phyloP scores from a whole-genome alignment of 2,329 filamentous ascomycete species.

The Bipolaris sorokiniana region DNA sequence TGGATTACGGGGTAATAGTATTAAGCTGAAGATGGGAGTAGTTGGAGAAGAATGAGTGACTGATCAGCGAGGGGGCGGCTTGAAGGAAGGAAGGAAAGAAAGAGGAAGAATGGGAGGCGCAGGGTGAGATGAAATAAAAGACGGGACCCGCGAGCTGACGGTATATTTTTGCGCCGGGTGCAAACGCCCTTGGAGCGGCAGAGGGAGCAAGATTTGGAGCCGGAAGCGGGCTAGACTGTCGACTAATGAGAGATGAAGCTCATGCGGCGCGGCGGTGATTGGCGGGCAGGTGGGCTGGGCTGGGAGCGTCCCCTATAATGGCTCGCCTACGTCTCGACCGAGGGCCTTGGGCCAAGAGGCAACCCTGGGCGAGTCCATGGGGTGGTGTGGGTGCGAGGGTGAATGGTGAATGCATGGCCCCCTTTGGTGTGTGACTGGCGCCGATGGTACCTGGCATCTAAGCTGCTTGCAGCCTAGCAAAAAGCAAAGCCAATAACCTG shows the following conservation, averaged over 20 bases:
- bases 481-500: slow-evolving; percentile 42
- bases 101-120: slow-evolving; percentile 14
- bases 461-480: slow-evolving; percentile 25
- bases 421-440: slow-evolving; percentile 28
- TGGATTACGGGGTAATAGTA: slow-evolving; percentile 18
- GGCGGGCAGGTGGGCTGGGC: slow-evolving; percentile 18
- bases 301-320: slow-evolving; percentile 30
- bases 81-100: slow-evolving; percentile 27
- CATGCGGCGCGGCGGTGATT: slow-evolving; percentile 32
- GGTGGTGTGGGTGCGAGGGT: not conserved
- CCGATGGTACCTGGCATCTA: slow-evolving; percentile 22
- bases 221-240: slow-evolving; percentile 27
- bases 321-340: slow-evolving; percentile 12
- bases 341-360: slow-evolving; percentile 17
- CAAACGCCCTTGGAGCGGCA: slow-evolving; percentile 39
- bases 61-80: slow-evolving; percentile 28
- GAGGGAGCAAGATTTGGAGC: slow-evolving; percentile 42
- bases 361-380: slow-evolving; percentile 13
- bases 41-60: slow-evolving; percentile 39
- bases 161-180: slow-evolving; percentile 8
- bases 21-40: slow-evolving; percentile 27
- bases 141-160: slow-evolving; percentile 26
- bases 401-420: not conserved
- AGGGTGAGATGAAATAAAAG: slow-evolving; percentile 22
- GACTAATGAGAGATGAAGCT: slow-evolving; percentile 29